These are phyloP conservation scores for Backusella sp. DNA, from an alignment of 192 early-diverging fungal genomes.

Conservation along the genomic window DNA sequence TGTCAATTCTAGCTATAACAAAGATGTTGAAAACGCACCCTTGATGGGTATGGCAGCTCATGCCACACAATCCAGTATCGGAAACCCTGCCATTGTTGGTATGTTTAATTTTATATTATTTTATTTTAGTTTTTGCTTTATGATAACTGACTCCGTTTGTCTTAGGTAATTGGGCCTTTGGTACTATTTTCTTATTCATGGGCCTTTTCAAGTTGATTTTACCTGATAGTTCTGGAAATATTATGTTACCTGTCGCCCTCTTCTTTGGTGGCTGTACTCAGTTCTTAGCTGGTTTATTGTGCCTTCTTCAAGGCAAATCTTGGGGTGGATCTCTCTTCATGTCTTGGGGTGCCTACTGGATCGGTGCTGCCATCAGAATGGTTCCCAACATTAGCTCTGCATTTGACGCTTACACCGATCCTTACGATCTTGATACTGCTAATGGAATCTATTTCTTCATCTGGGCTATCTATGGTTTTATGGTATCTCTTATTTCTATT, in stretches of 20 bases:
- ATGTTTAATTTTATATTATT: neutral
- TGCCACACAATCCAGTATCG: neutral
- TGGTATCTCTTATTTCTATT: neutral
- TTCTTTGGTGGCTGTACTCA: neutral
- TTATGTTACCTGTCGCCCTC: neutral
- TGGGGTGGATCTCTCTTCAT: neutral
- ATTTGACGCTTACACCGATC: neutral
- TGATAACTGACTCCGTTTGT: neutral
- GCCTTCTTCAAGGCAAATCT: neutral
- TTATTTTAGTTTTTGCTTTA: neutral
- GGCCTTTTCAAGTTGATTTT: neutral
- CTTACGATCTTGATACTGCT: neutral
- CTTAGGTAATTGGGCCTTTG: neutral
- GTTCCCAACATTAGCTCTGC: neutral
- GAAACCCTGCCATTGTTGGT: constrained; percentile 3
- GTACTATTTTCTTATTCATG: neutral
- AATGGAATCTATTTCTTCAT: neutral
- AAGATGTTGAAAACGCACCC: neutral
- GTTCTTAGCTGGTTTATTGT: neutral
- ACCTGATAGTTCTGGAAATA: neutral
- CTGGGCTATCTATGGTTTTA: neutral
- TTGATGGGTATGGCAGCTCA: neutral
- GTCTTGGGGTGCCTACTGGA: neutral
- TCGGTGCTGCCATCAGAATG: neutral
- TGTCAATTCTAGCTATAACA: neutral